These are phyloP conservation scores for Rhizoclosmatium sp. DNA, from an alignment of 192 early-diverging fungal species.

Conservation along the genomic window DNA sequence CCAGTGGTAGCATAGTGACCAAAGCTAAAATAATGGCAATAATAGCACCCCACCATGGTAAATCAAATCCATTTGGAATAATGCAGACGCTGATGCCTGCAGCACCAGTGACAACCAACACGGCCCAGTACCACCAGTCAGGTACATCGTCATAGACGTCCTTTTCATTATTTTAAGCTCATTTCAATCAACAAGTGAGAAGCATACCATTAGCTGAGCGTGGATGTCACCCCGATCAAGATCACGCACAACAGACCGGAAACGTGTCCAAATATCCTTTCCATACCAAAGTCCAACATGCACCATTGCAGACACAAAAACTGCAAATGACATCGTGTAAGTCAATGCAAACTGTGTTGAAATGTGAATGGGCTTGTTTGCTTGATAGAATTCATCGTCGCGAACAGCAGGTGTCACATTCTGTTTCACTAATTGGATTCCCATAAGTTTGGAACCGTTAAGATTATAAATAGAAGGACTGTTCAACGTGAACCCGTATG, in stretches of 20 bases:
- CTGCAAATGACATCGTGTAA: slow-evolving; percentile 48
- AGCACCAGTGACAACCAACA: not conserved
- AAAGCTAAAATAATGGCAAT: slow-evolving; percentile 56
- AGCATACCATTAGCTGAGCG: slow-evolving; percentile 28
- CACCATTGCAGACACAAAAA: slow-evolving; percentile 59
- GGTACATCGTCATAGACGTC: slow-evolving; percentile 41
- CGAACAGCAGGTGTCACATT: slow-evolving; percentile 2
- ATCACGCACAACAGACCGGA: slow-evolving; percentile 27
- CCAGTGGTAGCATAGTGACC: slow-evolving; percentile 67
- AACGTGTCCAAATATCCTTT: slow-evolving; percentile 23
- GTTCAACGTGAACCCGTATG: slow-evolving; percentile 14
- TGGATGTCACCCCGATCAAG: slow-evolving; percentile 34
- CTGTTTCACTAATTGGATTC: not conserved
- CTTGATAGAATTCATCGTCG: slow-evolving; percentile 21
- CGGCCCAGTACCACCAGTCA: slow-evolving; percentile 26
- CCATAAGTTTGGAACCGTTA: slow-evolving; percentile 14
- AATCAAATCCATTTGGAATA: slow-evolving; percentile 30
- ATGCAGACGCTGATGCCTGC: not conserved
- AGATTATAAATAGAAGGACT: slow-evolving; percentile 5
- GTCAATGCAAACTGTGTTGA: slow-evolving; percentile 33
- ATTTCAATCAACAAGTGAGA: slow-evolving; percentile 10
- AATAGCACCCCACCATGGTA: slow-evolving; percentile 37
- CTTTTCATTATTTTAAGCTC: slow-evolving; percentile 14
- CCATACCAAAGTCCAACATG: slow-evolving; percentile 72
- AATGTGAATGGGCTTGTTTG: slow-evolving; percentile 23